Evolutionary conservation across 2,329 filamentous ascomycete species (phyloP).

Genomic region (Simplicillium aogashimaense): DNA sequence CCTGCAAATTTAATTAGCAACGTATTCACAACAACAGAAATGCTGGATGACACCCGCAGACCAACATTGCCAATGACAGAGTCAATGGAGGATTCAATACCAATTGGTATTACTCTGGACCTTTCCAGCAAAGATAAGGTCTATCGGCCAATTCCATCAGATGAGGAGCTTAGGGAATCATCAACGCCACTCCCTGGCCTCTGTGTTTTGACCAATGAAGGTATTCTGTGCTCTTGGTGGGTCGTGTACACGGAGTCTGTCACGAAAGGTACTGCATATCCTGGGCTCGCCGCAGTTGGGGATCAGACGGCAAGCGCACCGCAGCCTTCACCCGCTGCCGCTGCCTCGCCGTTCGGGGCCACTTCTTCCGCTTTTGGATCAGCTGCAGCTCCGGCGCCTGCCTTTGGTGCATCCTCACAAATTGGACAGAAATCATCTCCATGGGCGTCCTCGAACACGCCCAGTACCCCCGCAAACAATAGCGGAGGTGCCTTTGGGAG

Average conservation of each 20-base stretch:
- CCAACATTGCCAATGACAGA: conserved; percentile 66
- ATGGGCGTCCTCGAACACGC: conserved; percentile 31
- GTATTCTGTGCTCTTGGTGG: conserved; percentile 81
- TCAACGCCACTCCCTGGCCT: conserved; percentile 72
- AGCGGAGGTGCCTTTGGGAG: conserved; percentile 33
- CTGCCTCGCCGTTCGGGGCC: conserved; percentile 19
- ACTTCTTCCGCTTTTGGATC: conserved; percentile 31
- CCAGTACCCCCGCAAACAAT: conserved; percentile 18
- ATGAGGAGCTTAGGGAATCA: conserved; percentile 70
- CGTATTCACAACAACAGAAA: conserved; percentile 64
- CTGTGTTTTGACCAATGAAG: conserved; percentile 81
- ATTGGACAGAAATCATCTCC: conserved; percentile 42
- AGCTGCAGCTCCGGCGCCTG: conserved; percentile 22
- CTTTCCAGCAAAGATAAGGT: conserved; percentile 76
- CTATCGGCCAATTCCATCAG: conserved; percentile 62
- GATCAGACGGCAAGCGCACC: conserved; percentile 18
- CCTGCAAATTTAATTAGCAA: conserved; percentile 49
- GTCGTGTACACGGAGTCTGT: conserved; percentile 84
- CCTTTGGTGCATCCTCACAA: conserved; percentile 36
- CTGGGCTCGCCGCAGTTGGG: conserved; percentile 48
- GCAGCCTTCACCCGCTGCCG: conserved; percentile 15
- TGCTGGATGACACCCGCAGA: conserved; percentile 63
- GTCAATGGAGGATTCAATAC: conserved; percentile 54
- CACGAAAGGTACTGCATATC: conserved; percentile 60
- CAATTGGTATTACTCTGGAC: conserved; percentile 74